A percentile compares a stretch with the other conserved stretches of the same genome.
These are phyloP conservation scores for Torulaspora delbrueckii DNA, from an alignment of 805 yeast species.

Conservation along the genomic window DNA sequence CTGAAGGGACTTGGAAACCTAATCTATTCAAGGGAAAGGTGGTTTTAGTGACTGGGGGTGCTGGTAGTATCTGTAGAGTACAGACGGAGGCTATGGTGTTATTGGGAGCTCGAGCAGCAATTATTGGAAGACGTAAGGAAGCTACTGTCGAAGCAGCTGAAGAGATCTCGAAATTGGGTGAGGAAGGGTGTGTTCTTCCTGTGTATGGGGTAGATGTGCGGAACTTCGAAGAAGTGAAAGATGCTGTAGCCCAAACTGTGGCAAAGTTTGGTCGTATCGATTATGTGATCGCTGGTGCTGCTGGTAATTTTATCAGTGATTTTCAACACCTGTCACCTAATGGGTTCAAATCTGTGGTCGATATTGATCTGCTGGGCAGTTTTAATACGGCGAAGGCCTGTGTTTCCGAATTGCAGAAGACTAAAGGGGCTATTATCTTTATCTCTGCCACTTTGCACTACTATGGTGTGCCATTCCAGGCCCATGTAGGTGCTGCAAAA, in stretches of 20 bases:
- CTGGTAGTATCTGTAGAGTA: conserved; percentile 91
- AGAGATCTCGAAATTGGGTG: conserved; percentile 54
- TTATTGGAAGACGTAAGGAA: conserved; percentile 69
- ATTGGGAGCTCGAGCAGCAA: conserved; percentile 83
- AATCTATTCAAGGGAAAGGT: conserved; percentile 78
- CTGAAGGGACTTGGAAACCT: conserved; percentile 43
- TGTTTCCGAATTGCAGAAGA: conserved; percentile 55
- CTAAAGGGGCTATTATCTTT: conserved; percentile 69
- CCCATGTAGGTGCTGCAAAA: conserved; percentile 92
- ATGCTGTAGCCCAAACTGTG: conserved; percentile 65
- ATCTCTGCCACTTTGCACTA: conserved; percentile 89
- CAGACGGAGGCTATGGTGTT: conserved; percentile 80
- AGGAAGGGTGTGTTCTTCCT: conserved; percentile 58
- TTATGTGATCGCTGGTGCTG: conserved; percentile 90
- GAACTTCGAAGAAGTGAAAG: conserved; percentile 49
- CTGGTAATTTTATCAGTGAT: conserved; percentile 85
- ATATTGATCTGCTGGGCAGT: conserved; percentile 83
- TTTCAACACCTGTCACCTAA: conserved; percentile 73
- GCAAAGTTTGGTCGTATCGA: conserved; percentile 71
- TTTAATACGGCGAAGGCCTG: conserved; percentile 86
- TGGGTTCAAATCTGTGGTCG: conserved; percentile 83
- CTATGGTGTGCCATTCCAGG: conserved; percentile 81
- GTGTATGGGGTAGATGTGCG: conserved; percentile 76
- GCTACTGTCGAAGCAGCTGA: conserved; percentile 64
- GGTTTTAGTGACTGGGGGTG: conserved; percentile 90